Evolutionary conservation across 805 yeast species (phyloP).

Genomic region (Lipomyces oligophaga): DNA sequence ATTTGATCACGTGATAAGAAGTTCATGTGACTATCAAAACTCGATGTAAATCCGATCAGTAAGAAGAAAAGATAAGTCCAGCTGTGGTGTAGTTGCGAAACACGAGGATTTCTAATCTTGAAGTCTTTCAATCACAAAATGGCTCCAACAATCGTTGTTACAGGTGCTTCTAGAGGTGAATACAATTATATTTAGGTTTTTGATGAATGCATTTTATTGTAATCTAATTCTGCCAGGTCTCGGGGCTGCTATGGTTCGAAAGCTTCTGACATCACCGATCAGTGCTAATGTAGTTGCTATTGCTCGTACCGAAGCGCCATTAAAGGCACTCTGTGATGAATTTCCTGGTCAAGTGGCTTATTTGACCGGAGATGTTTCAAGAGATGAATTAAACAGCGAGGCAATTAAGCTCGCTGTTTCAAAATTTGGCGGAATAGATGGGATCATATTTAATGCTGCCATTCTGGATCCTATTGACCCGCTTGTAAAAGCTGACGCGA

Average conservation of each 20-base stretch:
- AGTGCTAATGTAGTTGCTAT: constrained; percentile 45
- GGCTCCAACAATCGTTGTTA: constrained; percentile 32
- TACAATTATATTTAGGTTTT: too few species aligned
- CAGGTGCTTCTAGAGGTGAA: constrained; percentile 40
- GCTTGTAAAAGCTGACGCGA: constrained; percentile 49
- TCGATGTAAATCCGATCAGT: too few species aligned
- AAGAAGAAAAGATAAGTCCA: too few species aligned
- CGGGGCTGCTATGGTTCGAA: constrained; percentile 67
- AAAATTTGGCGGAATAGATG: constrained; percentile 45
- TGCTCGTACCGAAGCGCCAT: constrained; percentile 18
- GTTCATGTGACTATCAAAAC: too few species aligned
- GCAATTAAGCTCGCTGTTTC: constrained; percentile 45
- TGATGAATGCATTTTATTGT: neutral
- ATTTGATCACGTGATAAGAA: too few species aligned
- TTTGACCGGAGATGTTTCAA: constrained; percentile 54
- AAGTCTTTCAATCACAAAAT: too few species aligned
- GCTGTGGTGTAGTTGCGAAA: too few species aligned
- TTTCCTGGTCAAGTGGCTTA: constrained; percentile 32
- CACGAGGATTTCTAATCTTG: too few species aligned
- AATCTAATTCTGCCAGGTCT: constrained; percentile 34
- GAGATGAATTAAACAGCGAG: constrained; percentile 35
- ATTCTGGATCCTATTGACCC: constrained; percentile 70
- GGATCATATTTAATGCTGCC: constrained; percentile 67
- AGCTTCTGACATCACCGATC: constrained; percentile 40
- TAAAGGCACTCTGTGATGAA: constrained; percentile 19